These are phyloP conservation scores for Penicillium decumbens DNA, from an alignment of 2,329 filamentous ascomycete genomes.

Conservation along the genomic window DNA sequence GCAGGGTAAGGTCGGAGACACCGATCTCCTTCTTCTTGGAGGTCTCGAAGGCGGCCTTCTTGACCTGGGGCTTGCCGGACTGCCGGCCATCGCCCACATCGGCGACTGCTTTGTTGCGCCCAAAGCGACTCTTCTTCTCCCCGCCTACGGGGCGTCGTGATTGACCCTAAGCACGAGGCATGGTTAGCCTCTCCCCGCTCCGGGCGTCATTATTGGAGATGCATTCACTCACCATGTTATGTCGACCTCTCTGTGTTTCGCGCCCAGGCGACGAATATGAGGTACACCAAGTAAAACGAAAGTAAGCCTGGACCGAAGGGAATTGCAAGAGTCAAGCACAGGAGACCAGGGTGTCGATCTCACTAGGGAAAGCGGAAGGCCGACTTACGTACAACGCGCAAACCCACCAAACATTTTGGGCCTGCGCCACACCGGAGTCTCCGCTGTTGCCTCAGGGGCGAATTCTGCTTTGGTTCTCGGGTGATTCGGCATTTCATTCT, in stretches of 20 bases:
- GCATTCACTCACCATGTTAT: slow-evolving; percentile 33
- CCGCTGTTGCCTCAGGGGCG: slow-evolving; percentile 23
- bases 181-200: not conserved
- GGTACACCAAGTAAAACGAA: slow-evolving; percentile 9
- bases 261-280: slow-evolving; percentile 31
- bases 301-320: not conserved
- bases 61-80: slow-evolving; percentile 64
- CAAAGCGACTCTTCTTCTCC: slow-evolving; percentile 43
- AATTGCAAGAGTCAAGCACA: slow-evolving; percentile 1
- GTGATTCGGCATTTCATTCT: not conserved
- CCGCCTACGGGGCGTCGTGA: slow-evolving; percentile 42
- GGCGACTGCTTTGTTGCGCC: slow-evolving; percentile 41
- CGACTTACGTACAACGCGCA: slow-evolving; percentile 25
- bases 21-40: slow-evolving; percentile 99
- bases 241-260: slow-evolving; percentile 28
- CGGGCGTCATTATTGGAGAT: not conserved
- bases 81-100: slow-evolving; percentile 44
- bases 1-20: slow-evolving; percentile 91
- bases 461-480: slow-evolving; percentile 1
- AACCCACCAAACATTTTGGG: slow-evolving; percentile 19
- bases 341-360: not conserved
- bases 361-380: slow-evolving; percentile 8
- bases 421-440: slow-evolving; percentile 22
- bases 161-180: slow-evolving; percentile 31
- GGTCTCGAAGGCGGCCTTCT: slow-evolving; percentile 92